Evolutionary conservation across 73 alveolate genomes (phyloP).

Genomic region (Loxodes magnus): DNA sequence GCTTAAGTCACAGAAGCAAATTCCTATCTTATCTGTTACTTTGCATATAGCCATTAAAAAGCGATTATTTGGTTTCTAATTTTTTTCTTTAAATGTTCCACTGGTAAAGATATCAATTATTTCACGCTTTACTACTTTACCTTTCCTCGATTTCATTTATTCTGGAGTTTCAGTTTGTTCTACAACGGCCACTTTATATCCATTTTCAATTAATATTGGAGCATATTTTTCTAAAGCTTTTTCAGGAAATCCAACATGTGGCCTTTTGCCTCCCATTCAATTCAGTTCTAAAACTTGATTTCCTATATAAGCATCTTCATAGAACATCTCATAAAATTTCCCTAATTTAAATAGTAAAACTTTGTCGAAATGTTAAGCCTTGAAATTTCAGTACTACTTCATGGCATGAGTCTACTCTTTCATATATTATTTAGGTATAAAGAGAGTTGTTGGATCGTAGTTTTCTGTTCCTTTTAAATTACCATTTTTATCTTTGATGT

Average conservation of each 20-base stretch:
- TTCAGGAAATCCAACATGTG: slow-evolving; percentile 46
- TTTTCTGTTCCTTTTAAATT: slow-evolving; percentile 42
- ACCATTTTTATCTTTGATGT: slow-evolving; percentile 37
- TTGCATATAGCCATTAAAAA: slow-evolving; percentile 32
- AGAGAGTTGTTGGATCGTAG: slow-evolving; percentile 65
- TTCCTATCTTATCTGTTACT: slow-evolving; percentile 40
- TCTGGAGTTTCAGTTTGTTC: slow-evolving; percentile 56
- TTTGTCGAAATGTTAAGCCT: slow-evolving; percentile 45
- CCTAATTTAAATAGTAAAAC: slow-evolving; percentile 70
- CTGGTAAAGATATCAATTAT: slow-evolving; percentile 41
- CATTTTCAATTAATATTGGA: slow-evolving; percentile 36
- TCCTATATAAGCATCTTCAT: slow-evolving; percentile 62
- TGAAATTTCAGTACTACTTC: slow-evolving; percentile 65
- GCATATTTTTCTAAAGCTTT: slow-evolving; percentile 30
- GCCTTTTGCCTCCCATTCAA: slow-evolving; percentile 59
- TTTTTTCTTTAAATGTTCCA: slow-evolving; percentile 34
- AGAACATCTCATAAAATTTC: slow-evolving; percentile 56
- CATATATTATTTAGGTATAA: slow-evolving; percentile 41
- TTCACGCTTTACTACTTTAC: slow-evolving; percentile 40
- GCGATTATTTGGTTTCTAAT: slow-evolving; percentile 47
- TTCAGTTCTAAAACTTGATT: slow-evolving; percentile 47
- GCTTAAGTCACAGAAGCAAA: slow-evolving; percentile 47
- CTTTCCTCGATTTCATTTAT: slow-evolving; percentile 27
- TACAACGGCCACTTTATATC: slow-evolving; percentile 49
- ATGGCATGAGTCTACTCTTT: slow-evolving; percentile 56